Conservation (phyloP, 1,139 yeast species). For the Zygoascus meyerae region DNA sequence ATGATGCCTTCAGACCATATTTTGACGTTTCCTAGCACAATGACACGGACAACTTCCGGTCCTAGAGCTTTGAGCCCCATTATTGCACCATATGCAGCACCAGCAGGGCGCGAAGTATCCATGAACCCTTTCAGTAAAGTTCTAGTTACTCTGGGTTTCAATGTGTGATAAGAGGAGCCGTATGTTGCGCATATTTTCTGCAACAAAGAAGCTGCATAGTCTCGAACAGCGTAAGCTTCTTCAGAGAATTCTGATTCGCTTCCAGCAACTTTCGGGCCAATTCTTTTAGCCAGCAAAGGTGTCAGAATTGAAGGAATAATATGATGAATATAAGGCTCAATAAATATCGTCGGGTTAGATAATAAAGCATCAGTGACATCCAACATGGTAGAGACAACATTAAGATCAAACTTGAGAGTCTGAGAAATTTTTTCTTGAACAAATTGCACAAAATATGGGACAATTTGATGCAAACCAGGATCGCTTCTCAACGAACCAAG, state of each 20-base stretch:
- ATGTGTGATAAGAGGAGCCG: constrained; percentile 81
- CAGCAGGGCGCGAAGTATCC: constrained; percentile 71
- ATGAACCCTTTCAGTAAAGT: constrained; percentile 86
- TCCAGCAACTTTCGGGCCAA: constrained; percentile 49
- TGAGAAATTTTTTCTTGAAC: constrained; percentile 94
- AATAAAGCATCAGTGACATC: constrained; percentile 83
- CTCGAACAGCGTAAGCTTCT: constrained; percentile 51
- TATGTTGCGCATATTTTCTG: constrained; percentile 71
- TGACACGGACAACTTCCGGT: constrained; percentile 77
- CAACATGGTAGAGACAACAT: constrained; percentile 76
- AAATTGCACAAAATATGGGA: constrained; percentile 93
- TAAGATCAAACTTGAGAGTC: constrained; percentile 62
- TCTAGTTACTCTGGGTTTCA: constrained; percentile 90
- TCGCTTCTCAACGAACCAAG: constrained; percentile 78
- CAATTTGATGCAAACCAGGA: constrained; percentile 93
- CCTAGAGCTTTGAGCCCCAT: constrained; percentile 82
- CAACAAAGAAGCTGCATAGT: constrained; percentile 78
- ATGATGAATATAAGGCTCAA: constrained; percentile 95
- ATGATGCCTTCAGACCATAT: constrained; percentile 52
- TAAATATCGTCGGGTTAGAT: constrained; percentile 76
- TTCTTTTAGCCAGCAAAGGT: constrained; percentile 75
- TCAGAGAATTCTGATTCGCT: constrained; percentile 16
- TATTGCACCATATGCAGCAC: constrained; percentile 90
- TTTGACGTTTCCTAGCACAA: constrained; percentile 75
- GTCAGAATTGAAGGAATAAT: constrained; percentile 94